These are phyloP conservation scores for Artemisia annua DNA, from an alignment of 129 eudicot species.

Conservation along the genomic window DNA sequence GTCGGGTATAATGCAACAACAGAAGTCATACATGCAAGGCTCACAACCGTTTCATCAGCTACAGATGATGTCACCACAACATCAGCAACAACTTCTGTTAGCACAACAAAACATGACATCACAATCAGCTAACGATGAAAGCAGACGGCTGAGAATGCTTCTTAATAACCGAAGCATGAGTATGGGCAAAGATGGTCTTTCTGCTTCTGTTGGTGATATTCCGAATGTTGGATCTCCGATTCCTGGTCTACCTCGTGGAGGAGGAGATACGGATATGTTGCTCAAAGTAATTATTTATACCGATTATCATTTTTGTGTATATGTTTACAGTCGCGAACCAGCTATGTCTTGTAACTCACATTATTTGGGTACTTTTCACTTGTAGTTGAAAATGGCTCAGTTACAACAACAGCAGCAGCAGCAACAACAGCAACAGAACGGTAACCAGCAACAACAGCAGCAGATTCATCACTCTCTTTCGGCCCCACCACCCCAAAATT, in stretches of 20 bases:
- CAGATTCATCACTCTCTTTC: conserved; percentile 78
- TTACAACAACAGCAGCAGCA: conserved; percentile 49
- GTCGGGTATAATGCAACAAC: conserved; percentile 92
- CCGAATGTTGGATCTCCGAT: conserved; percentile 78
- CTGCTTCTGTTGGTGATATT: conserved; percentile 77
- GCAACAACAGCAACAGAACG: conserved; percentile 27
- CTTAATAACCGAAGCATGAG: conserved; percentile 64
- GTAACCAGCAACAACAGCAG: conserved; percentile 58
- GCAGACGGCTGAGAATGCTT: conserved; percentile 87
- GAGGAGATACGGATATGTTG: conserved; percentile 80
- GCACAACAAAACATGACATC: conserved; percentile 92
- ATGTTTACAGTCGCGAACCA: neutral
- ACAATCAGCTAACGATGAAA: conserved; percentile 86
- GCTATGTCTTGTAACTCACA: neutral
- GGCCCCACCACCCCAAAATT: conserved; percentile 72
- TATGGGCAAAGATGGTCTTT: conserved; percentile 72
- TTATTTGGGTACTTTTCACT: conserved; percentile 1
- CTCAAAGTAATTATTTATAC: conserved; percentile 54
- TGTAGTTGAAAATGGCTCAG: conserved; percentile 83
- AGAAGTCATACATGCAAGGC: conserved; percentile 89
- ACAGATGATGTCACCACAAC: conserved; percentile 94
- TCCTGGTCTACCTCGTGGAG: conserved; percentile 77
- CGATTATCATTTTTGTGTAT: neutral
- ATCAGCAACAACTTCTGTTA: conserved; percentile 88
- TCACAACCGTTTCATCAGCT: conserved; percentile 86